phyloP scores from a whole-genome alignment of 2,329 filamentous ascomycete species.

The Akanthomyces lecanii region DNA sequence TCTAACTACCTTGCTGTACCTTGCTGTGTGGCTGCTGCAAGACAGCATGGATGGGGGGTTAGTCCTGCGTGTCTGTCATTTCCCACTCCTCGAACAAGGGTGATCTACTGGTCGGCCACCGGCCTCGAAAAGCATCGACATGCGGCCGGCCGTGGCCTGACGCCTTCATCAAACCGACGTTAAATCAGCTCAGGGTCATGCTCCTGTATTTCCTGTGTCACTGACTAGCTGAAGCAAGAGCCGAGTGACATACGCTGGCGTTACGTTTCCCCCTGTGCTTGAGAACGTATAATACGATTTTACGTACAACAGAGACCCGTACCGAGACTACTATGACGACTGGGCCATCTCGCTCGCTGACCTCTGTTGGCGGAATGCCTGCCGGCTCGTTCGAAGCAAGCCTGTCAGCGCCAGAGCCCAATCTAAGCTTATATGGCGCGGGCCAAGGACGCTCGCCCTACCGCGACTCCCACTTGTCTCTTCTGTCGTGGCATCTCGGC shows the following conservation, averaged over 20 bases:
- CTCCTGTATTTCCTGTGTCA: not conserved
- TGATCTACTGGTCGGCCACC: not conserved
- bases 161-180: not conserved
- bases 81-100: not conserved
- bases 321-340: not conserved
- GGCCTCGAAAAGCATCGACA: not conserved
- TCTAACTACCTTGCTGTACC: not conserved
- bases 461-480: not conserved
- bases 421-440: not conserved
- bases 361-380: not conserved
- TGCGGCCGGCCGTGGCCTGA: not conserved
- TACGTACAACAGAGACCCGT: not conserved
- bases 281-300: not conserved
- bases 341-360: not conserved
- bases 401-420: slow-evolving; percentile 4
- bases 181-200: slow-evolving; percentile 5
- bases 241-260: not conserved
- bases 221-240: not conserved
- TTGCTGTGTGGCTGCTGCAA: slow-evolving; percentile 11
- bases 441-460: not conserved
- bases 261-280: not conserved
- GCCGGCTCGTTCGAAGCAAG: not conserved
- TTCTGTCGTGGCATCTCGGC: not conserved
- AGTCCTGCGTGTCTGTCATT: not conserved
- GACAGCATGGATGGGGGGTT: not conserved